Percentiles rank a stretch among this genome's conserved stretches.
phyloP scores from a whole-genome alignment of 2,329 filamentous ascomycete species.

The Verticillium isaacii region DNA sequence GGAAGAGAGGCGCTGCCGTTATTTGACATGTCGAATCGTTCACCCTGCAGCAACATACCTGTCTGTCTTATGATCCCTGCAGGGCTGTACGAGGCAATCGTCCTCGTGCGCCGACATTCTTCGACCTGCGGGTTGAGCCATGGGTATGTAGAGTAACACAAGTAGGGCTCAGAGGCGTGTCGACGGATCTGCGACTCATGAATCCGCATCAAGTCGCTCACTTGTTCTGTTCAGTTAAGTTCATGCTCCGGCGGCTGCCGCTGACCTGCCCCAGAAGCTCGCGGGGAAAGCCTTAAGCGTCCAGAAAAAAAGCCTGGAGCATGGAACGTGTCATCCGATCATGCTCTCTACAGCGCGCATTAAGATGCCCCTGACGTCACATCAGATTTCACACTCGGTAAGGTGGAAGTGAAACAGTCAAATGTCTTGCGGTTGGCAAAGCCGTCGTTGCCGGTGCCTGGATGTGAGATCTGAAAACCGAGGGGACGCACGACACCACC shows the following conservation, averaged over 20 bases:
- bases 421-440: not conserved
- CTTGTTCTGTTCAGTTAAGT: not conserved
- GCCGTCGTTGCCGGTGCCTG: not conserved
- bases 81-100: not conserved
- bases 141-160: not conserved
- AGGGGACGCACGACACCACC: not conserved
- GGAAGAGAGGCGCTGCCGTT: not conserved
- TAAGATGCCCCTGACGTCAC: not conserved
- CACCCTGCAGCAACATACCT: not conserved
- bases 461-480: not conserved
- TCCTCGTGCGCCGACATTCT: not conserved
- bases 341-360: not conserved
- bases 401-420: not conserved
- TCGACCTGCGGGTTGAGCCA: too few relatives aligned
- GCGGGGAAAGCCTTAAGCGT: not conserved
- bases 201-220: not conserved
- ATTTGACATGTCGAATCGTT: not conserved
- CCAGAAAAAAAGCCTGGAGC: not conserved
- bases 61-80: not conserved
- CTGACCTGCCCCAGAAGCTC: not conserved
- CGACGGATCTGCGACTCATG: not conserved
- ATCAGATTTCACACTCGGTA: not conserved
- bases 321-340: not conserved
- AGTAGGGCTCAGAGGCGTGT: not conserved
- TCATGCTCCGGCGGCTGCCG: not conserved